Base-by-base conservation (phyloP, 352 stramenopile genomes). In the Phytopythium oedochilum region DNA sequence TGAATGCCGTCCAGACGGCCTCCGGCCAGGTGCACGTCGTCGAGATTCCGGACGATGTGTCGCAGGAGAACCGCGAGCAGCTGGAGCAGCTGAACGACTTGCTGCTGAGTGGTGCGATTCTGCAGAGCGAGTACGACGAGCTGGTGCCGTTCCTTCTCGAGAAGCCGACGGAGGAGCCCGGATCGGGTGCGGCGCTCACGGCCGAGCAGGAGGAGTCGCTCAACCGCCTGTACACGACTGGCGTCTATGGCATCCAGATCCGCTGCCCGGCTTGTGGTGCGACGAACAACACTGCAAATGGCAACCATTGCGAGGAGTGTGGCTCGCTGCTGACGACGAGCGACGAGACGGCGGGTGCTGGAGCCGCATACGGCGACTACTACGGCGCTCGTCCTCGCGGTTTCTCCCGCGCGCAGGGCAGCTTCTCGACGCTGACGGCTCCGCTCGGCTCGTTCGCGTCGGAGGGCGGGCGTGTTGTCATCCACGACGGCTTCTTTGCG, bases 201-300 rank as follows among this genome's bases (percentile, higher is more conserved):
- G 77, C 81, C 14, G 85, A 93, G 48, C 83, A 93, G 59, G 77
- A 92, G 49, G 83, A 95, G 53, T 95, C 83, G 32, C 63, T 95
- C 36, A 89, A 70, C 46, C 81, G 81, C 5, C 60, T 93, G 57
- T 93, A 93, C 61, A 78, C 72, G 36, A 75, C 78, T 26, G 78
- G 79, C 51, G 76, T 88, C 20, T 92, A 92, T 55, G 85, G 85
- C 34, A 86, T 95, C 34, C 85, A 95, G 62, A 93, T 95, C 55
- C 85, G 85, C 51, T 95, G 85, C 43, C 85, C 85, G 25, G 85
- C 83, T 25, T 95, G 85, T 46, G 85, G 85, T 61, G 75, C 83
- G 18, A 92, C 75, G 32, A 93, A 93, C 79, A 93, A 95, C 69
- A 95, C 85, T 28, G 85, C 83, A 12, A 92, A 95, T 50, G 83